phyloP scores from a whole-genome alignment of 305 asterid species.

The Rubia tinctorum region DNA sequence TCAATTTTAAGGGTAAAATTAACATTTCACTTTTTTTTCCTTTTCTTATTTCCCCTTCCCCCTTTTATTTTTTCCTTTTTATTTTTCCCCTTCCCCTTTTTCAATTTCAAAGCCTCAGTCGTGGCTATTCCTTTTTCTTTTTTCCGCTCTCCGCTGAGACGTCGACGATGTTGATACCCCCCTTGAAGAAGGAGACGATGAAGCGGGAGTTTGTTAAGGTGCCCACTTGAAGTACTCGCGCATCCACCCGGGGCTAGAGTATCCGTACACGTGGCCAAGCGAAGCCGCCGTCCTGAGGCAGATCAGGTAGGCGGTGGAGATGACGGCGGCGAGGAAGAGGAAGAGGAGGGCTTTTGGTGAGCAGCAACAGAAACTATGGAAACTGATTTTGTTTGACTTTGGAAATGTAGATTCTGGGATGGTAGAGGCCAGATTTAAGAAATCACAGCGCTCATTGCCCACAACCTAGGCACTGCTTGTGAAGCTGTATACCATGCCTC shows the following conservation, averaged over 20 bases:
- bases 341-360: slow-evolving; percentile 48
- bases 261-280: slow-evolving; percentile 52
- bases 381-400: too few relatives aligned
- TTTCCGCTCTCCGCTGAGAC: slow-evolving; percentile 46
- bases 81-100: too few relatives aligned
- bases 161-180: slow-evolving; percentile 81
- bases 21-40: too few relatives aligned
- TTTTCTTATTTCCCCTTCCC: too few relatives aligned
- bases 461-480: slow-evolving; percentile 30
- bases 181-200: slow-evolving; percentile 73
- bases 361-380: slow-evolving; percentile 24
- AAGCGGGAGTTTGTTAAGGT: slow-evolving; percentile 58
- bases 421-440: slow-evolving; percentile 27
- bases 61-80: too few relatives aligned
- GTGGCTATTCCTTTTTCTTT: too few relatives aligned
- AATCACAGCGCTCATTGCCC: slow-evolving; percentile 20
- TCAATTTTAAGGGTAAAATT: too few relatives aligned
- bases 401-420: too few relatives aligned
- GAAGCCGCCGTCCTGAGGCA: slow-evolving; percentile 54
- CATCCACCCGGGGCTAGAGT: slow-evolving; percentile 69
- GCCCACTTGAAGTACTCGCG: slow-evolving; percentile 90
- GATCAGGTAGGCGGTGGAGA: slow-evolving; percentile 67
- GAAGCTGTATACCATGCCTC: slow-evolving; percentile 31
- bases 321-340: slow-evolving; percentile 61
- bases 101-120: too few relatives aligned